Evolutionary conservation across 768 basidiomycete species (phyloP).

Genomic region (Stropharia rugosoannulata): DNA sequence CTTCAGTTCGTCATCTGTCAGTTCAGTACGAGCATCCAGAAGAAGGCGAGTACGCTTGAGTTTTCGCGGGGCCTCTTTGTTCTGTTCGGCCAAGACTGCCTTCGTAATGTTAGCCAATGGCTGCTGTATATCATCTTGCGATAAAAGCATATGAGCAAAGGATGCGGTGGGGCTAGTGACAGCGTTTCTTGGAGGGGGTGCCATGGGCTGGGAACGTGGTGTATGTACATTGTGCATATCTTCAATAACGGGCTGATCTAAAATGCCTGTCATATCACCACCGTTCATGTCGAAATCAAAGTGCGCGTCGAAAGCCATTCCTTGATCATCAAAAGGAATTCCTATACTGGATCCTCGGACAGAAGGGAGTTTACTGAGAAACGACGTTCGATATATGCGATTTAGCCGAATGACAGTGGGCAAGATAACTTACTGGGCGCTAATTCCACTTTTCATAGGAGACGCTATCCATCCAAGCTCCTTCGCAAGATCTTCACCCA

Average conservation of each 20-base stretch:
- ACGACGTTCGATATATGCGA: background rate
- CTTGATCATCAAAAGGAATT: constrained; percentile 19
- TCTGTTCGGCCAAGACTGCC: constrained; percentile 18
- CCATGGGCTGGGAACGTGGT: background rate
- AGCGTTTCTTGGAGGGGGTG: constrained; percentile 4
- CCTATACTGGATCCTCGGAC: constrained; percentile 20
- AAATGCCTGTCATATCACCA: background rate
- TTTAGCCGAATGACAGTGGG: background rate
- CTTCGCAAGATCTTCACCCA: constrained; percentile 73
- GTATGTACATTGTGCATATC: background rate
- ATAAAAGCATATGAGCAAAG: constrained; percentile 38
- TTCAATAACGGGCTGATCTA: background rate
- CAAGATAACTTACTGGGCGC: constrained; percentile 8
- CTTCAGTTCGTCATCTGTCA: constrained; percentile 82
- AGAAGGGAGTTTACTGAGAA: background rate
- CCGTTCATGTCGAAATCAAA: constrained; percentile 12
- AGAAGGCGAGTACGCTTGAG: constrained; percentile 55
- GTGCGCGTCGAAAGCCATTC: background rate
- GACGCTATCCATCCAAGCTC: constrained; percentile 71
- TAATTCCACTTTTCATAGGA: constrained; percentile 23
- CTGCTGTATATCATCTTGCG: constrained; percentile 35
- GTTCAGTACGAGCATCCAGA: constrained; percentile 72
- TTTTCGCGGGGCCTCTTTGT: constrained; percentile 25
- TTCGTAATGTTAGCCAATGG: constrained; percentile 29
- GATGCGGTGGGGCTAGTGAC: constrained; percentile 27